Evolutionary conservation across 441 rosid species (phyloP).

Genomic region (Aquilaria agallochum): DNA sequence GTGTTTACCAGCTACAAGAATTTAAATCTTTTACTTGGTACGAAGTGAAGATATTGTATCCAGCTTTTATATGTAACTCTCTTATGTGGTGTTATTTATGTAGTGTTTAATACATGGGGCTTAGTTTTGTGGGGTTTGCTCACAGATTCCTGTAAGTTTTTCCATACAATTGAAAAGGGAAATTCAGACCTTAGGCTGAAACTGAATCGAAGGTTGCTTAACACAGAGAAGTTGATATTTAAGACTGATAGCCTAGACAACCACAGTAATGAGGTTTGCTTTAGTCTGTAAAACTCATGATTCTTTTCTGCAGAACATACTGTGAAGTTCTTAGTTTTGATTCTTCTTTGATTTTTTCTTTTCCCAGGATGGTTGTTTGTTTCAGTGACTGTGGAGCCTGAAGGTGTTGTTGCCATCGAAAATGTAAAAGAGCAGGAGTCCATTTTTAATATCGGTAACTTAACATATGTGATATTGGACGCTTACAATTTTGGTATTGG

Average conservation of each 20-base stretch:
- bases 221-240: conserved; percentile 79
- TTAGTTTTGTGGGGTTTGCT: conserved; percentile 2
- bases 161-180: conserved; percentile 51
- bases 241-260: conserved; percentile 44
- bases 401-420: conserved; percentile 77
- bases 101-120: conserved; percentile 6
- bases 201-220: conserved; percentile 50
- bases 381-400: conserved; percentile 75
- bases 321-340: neutral
- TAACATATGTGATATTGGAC: neutral
- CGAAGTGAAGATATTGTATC: conserved; percentile 98
- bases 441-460: conserved; percentile 75
- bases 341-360: neutral
- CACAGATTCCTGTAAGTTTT: conserved; percentile 70
- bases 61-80: conserved; percentile 81
- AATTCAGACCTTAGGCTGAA: conserved; percentile 28
- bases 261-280: conserved; percentile 42
- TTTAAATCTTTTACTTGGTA: conserved; percentile 71
- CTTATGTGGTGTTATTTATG: conserved; percentile 13
- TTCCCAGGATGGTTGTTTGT: conserved; percentile 50
- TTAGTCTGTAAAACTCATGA: neutral
- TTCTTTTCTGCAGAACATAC: no score
- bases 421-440: conserved; percentile 45
- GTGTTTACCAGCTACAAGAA: conserved; percentile 53
- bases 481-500: no score